Percentiles rank a stretch among this genome's conserved stretches.
Conservation (phyloP, 495 filamentous ascomycete genomes). For the Evernia prunastri region DNA sequence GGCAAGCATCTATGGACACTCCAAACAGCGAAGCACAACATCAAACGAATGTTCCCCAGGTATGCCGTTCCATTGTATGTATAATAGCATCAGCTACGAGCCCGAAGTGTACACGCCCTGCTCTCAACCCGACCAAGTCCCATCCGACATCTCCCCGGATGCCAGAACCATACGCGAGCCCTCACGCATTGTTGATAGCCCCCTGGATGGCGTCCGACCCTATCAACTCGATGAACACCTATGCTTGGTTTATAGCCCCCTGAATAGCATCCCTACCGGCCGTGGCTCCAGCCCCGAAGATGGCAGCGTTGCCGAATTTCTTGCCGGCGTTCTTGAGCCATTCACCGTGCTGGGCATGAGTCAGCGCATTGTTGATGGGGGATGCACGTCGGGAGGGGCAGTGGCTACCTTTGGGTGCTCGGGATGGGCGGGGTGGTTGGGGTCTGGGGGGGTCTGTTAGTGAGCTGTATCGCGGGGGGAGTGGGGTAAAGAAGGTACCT, state of each 20-base stretch:
- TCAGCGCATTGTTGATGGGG: background rate
- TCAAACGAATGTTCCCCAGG: background rate
- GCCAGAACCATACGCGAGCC: background rate
- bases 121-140: background rate
- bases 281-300: constrained; percentile 13
- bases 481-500: background rate
- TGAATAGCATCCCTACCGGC: constrained; percentile 8
- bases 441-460: background rate
- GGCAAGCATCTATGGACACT: too few species aligned
- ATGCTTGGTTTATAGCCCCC: background rate
- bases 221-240: background rate
- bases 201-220: background rate
- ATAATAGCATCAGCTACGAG: too few species aligned
- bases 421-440: constrained; percentile 14
- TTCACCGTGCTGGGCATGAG: background rate
- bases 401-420: background rate
- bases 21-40: background rate
- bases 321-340: constrained; percentile 9
- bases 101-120: background rate
- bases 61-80: too few species aligned
- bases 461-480: background rate
- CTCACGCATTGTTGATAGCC: background rate
- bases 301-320: constrained; percentile 16
- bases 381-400: background rate
- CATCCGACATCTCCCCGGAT: background rate